Percentiles rank a stretch among this genome's conserved stretches.
Conservation (phyloP, 805 yeast genomes). For the Suhomyces pyralidae region DNA sequence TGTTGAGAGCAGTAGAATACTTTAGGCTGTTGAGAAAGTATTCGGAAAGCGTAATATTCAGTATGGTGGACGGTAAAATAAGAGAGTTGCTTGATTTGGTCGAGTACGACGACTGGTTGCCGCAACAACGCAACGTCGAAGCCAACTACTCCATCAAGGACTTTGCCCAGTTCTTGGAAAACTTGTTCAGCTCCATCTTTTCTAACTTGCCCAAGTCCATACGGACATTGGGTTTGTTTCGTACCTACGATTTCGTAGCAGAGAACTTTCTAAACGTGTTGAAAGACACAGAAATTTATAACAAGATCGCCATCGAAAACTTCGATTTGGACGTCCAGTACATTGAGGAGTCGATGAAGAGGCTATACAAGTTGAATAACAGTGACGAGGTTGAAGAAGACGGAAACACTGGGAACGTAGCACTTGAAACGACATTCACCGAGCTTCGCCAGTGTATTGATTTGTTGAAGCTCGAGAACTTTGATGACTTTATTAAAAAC, state of each 20-base stretch:
- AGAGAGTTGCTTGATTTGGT: conserved; percentile 78
- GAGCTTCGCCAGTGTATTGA: conserved; percentile 80
- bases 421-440: conserved; percentile 68
- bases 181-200: conserved; percentile 81
- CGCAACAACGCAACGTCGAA: conserved; percentile 47
- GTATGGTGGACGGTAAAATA: conserved; percentile 76
- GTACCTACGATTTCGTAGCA: conserved; percentile 84
- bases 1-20: conserved; percentile 48
- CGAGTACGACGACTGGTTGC: conserved; percentile 77
- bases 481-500: conserved; percentile 60
- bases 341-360: conserved; percentile 56
- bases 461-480: conserved; percentile 59
- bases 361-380: conserved; percentile 25
- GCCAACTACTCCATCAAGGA: conserved; percentile 78
- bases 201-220: conserved; percentile 77
- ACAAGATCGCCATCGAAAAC: conserved; percentile 61
- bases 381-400: conserved; percentile 13
- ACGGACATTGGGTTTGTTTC: conserved; percentile 72
- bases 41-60: conserved; percentile 79
- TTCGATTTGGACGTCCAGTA: conserved; percentile 79
- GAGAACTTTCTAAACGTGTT: conserved; percentile 63
- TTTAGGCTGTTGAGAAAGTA: conserved; percentile 59
- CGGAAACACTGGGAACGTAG: conserved; percentile 35
- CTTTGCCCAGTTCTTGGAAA: conserved; percentile 79
- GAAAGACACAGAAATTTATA: conserved; percentile 51